Evolutionary conservation across 768 basidiomycete species (phyloP).

Genomic region (Kockovaella imperatae): DNA sequence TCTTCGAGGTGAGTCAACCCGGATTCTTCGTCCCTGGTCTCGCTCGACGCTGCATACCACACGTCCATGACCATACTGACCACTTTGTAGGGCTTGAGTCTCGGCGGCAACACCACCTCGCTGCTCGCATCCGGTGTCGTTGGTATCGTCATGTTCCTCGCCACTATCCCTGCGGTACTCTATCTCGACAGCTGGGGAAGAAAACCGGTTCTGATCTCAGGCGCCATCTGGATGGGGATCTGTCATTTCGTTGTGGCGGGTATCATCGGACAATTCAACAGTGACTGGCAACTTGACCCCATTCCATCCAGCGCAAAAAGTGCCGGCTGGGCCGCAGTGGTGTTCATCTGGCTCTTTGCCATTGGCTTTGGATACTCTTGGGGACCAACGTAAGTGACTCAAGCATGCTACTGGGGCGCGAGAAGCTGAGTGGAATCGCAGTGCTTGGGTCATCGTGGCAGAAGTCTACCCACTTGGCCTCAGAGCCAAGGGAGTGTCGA

Average conservation of each 20-base stretch:
- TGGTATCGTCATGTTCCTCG: slow-evolving; percentile 71
- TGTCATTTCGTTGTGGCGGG: slow-evolving; percentile 63
- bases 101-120: slow-evolving; percentile 55
- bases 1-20: too few species aligned
- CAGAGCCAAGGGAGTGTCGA: slow-evolving; percentile 57
- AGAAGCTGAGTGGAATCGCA: slow-evolving; percentile 45
- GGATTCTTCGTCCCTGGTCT: too few species aligned
- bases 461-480: slow-evolving; percentile 51
- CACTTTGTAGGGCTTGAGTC: slow-evolving; percentile 50
- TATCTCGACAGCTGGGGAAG: slow-evolving; percentile 65
- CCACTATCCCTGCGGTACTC: slow-evolving; percentile 60
- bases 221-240: slow-evolving; percentile 1
- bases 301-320: slow-evolving; percentile 42
- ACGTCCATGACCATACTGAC: too few species aligned
- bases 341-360: slow-evolving; percentile 64
- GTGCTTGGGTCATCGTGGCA: slow-evolving; percentile 64
- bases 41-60: too few species aligned
- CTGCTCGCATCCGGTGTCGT: slow-evolving; percentile 62
- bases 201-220: slow-evolving; percentile 51
- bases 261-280: slow-evolving; percentile 54
- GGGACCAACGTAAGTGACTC: slow-evolving; percentile 46
- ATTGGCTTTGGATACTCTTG: slow-evolving; percentile 61
- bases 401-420: neutral
- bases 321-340: slow-evolving; percentile 65
- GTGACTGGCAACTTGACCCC: slow-evolving; percentile 51